phyloP scores from a whole-genome alignment of 139 green algal species.

The Chlamydomonas sphaeroides region DNA sequence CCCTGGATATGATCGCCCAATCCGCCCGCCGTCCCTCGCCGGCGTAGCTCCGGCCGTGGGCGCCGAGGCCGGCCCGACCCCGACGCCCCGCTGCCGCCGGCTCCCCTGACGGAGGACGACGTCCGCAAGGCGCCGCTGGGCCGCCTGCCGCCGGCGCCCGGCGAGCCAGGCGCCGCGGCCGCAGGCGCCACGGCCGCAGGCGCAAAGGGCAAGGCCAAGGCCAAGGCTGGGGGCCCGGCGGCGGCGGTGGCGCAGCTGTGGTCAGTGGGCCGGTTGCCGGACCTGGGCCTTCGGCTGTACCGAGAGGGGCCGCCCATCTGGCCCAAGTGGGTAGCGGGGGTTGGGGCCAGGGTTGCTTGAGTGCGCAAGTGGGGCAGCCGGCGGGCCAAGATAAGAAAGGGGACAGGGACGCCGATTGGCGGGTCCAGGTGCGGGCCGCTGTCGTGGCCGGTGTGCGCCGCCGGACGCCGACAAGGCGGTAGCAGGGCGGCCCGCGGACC shows the following conservation, averaged over 20 bases:
- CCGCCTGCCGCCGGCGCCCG: conserved; percentile 1
- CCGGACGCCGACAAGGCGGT: too few relatives aligned
- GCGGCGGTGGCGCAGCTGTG: conserved; percentile 12
- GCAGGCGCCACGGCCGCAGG: background rate
- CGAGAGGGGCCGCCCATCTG: conserved; percentile 22
- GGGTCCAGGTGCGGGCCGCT: too few relatives aligned
- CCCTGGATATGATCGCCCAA: background rate
- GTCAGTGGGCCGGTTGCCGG: conserved; percentile 24
- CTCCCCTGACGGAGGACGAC: too few relatives aligned
- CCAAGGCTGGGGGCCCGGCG: too few relatives aligned
- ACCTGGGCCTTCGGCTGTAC: conserved; percentile 26
- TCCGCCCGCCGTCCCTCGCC: background rate
- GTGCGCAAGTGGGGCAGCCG: too few relatives aligned
- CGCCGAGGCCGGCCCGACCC: background rate
- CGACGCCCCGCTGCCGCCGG: too few relatives aligned
- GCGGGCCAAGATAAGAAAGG: too few relatives aligned
- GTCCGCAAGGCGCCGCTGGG: too few relatives aligned
- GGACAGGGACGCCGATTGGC: too few relatives aligned
- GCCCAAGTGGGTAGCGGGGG: conserved; percentile 8
- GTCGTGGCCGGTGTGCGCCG: too few relatives aligned
- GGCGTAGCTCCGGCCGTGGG: background rate
- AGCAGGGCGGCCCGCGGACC: too few relatives aligned
- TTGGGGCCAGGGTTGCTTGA: background rate
- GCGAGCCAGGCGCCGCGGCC: background rate
- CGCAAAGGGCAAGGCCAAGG: background rate